Base-by-base conservation (phyloP, 495 filamentous ascomycete species). In the Penicillium antarcticum region DNA sequence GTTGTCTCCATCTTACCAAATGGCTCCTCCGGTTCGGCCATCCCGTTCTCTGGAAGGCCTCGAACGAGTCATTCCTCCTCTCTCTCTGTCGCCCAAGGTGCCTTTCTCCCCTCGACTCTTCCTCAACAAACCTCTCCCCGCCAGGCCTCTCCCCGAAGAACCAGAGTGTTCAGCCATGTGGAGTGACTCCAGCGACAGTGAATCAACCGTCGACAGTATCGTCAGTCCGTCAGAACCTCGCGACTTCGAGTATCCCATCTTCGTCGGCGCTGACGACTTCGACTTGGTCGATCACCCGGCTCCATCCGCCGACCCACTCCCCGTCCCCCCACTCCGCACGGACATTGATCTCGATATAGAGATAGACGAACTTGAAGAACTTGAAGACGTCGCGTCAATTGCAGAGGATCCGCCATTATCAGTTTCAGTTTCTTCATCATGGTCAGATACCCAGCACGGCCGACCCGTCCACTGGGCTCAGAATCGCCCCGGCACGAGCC, bases 41-140 rank as follows among this genome's bases (percentile, higher is more conserved):
- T 75, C 70, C 29, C 65, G 62, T 24, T 74, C 73, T 2, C 64
- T 75, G 10, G 72, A 75, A 52, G 73, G 73, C n/a, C 52, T 76
- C 14, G 73, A 76, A 42, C 60, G 59, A 51, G 67, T 70, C 13
- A 58, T 76, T 13, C 72, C 70, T 17, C 71, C 71, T 23, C 35
- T 33, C n/a, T 50, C 70, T 17, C 71, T 33, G 17, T 50, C 50
- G n/a, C 17, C 51, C 9, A 42, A 55, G 2, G 12, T 44, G 6
- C 51, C 53, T 4, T 52, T 37, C 19, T 47, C 60, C 40, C 63
- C 67, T 35, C 55, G 61, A 0, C 53, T 70, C 17, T 57, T 56
- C 39, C 54, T 72, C 45, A 67, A 74, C 43, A 74, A 72, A 48
- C 70, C 71, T 8, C 61, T 74, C 6, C 72, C 68, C 39, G 63